Evolutionary conservation across 768 basidiomycete genomes (phyloP).

Genomic region (Pisolithus sp.): DNA sequence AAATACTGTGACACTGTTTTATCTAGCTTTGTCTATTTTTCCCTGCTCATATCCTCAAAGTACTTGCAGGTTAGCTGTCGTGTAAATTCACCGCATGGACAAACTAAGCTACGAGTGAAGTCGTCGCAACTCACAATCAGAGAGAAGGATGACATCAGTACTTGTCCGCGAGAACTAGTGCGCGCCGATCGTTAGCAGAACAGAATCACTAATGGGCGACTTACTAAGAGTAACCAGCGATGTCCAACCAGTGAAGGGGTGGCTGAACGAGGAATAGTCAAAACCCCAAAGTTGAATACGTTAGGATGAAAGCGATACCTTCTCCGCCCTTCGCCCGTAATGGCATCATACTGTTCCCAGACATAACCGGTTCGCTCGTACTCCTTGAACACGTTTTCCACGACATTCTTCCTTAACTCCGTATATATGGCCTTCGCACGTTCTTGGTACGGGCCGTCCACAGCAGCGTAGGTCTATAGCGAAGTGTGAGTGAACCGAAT

Average conservation of each 20-base stretch:
- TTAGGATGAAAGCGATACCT: conserved; percentile 44
- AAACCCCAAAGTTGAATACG: not conserved
- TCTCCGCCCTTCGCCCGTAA: conserved; percentile 75
- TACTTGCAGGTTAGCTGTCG: too few species aligned
- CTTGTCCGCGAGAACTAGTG: conserved; percentile 60
- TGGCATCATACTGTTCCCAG: conserved; percentile 94
- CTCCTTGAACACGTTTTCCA: conserved; percentile 85
- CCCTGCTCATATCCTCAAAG: too few species aligned
- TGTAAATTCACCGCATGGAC: too few species aligned
- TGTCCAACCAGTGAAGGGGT: conserved; percentile 98
- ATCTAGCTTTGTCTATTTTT: too few species aligned
- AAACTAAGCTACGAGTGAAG: too few species aligned
- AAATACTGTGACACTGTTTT: too few species aligned
- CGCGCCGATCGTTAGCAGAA: conserved; percentile 6
- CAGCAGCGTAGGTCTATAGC: conserved; percentile 63
- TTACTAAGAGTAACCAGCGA: conserved; percentile 82
- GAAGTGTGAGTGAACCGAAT: too few species aligned
- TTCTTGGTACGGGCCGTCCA: conserved; percentile 75
- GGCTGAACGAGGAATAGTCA: conserved; percentile 40
- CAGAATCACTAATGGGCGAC: conserved; percentile 24
- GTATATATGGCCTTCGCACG: conserved; percentile 74
- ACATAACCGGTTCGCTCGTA: conserved; percentile 90
- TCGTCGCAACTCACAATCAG: not conserved
- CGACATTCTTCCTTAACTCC: conserved; percentile 73
- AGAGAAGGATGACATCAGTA: conserved; percentile 33